Evolutionary conservation across 371 early-diverging fungal genomes (phyloP), one percentile per base, ranked within the genome.

Genomic region (Saksenaea oblongispora): DNA sequence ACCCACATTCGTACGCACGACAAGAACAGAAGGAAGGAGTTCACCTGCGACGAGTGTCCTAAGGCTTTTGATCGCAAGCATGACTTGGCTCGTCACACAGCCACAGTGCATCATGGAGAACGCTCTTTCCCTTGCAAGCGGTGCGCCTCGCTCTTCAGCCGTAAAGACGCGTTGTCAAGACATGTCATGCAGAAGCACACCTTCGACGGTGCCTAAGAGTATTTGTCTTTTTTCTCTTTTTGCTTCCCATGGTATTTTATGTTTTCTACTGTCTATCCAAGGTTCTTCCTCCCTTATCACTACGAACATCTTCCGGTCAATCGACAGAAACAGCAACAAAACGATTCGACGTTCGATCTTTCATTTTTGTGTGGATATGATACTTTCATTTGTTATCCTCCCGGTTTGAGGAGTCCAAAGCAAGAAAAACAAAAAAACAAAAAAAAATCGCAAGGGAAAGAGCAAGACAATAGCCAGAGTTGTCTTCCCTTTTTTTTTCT

Each of bases 1-100:
- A 86, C 88, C 0, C 93, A 93, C 68, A 71, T 84, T 37, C 80
- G 79, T 59, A 91, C 90, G 5, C 93, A 93, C 67, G 81, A 91
- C 66, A 84, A 84, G 24, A 61, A 78, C 11, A 79, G 91, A 34
- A 72, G 78, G 17, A 85, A 85, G 58, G 84, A 80, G 9, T 89
- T 82, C 71, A 26, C 51, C 26, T 92, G 92, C 66, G 59, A 67
- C 1, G 57, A 70, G 0, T 90, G 91, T 54, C 61, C 55, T 13
- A 83, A 80, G 56, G 60, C 74, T 3, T 91, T 89, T 69, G 83
- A 84, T 15, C 80, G 91, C 54, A 82, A 80, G 51, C 85, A 89
- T 54, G 89, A 95, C 68, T 73, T 91, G 53, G 87, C 88, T 65
- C 81, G 95, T 22, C 93, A 94, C 65, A 65, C 81, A 34, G 79